A percentile compares a stretch with the other conserved stretches of the same genome.
These are phyloP conservation scores for Fusarium sp. DNA, from an alignment of 2,329 filamentous ascomycete species.

Conservation along the genomic window DNA sequence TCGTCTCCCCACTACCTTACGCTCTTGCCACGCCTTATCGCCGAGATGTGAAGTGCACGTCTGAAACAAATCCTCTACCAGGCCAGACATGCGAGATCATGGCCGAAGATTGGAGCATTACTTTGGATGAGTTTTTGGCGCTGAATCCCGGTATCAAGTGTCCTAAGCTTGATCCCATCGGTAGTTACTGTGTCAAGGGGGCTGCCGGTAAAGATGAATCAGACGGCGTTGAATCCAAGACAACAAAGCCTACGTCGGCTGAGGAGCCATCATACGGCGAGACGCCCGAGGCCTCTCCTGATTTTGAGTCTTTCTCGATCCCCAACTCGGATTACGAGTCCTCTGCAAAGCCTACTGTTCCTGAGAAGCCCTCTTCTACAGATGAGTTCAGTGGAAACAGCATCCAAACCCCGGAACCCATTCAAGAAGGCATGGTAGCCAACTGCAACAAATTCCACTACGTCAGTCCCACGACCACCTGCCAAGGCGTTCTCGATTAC, in stretches of 20 bases:
- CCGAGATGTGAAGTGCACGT: neutral
- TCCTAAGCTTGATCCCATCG: neutral
- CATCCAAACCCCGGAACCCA: neutral
- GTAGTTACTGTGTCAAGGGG: neutral
- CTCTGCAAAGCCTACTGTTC: neutral
- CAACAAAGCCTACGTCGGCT: neutral
- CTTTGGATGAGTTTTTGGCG: neutral
- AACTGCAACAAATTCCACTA: constrained; percentile 14
- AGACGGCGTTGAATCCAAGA: neutral
- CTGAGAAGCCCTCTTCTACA: neutral
- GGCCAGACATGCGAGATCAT: neutral
- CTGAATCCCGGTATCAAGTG: neutral
- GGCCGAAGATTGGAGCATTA: neutral
- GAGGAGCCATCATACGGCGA: too few relatives aligned
- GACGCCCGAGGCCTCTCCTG: fast-evolving
- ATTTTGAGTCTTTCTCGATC: fast-evolving
- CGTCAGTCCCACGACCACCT: neutral
- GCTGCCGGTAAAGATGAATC: neutral
- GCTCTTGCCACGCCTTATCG: neutral
- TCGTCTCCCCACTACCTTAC: neutral
- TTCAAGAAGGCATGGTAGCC: neutral
- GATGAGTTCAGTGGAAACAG: neutral
- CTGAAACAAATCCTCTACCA: neutral
- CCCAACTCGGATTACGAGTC: neutral
- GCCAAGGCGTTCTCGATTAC: neutral